Base-by-base conservation (phyloP, 2,329 filamentous ascomycete species). In the Capronia americana region DNA sequence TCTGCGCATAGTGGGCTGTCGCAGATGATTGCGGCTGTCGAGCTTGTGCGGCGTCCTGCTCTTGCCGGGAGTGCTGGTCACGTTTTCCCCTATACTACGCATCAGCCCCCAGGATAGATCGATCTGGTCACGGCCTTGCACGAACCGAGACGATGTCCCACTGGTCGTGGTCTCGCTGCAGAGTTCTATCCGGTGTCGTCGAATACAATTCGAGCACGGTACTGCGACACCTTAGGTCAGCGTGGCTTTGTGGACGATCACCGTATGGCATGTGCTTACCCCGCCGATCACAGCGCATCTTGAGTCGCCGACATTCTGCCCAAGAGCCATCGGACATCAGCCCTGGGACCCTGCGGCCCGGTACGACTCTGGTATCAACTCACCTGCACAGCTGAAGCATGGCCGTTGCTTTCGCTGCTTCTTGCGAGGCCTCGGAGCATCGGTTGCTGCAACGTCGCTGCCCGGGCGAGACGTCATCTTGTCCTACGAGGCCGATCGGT, bases 231-330 rank as follows among this genome's bases (percentile, higher is more conserved):
- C 3, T 4, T 28, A 28, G 26, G 26, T 28, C 26, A 28, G 26
- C 26, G 26, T 28, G 26, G 3, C 26, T 28, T 28, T 28, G 26
- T 4, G 26, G 7, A 7, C 26, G 26, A 28, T 28, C 7, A 5
- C 4, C 26, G 26, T 4, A 28, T 7, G 3, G 26, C 26, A 28
- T 28, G 10, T 48, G 14, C 54, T 58, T 17, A 64, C 61, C 61
- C 41, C 32, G 62, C 23, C 62, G 24, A 26, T 65, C 51, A 41
- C 62, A 65, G 11, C 46, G 44, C 62, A 65, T 65, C 57, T 65
- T 65, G 44, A 65, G 56, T 55, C 62, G 24, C 12, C 62, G 62
- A 55, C 62, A 65, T 65, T 65, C 62, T 65, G 48, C 24, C n/a
- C 3, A 2, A 5, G 44, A 57, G 57, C 3, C 17, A 58, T 48